Evolutionary conservation across 2,329 filamentous ascomycete genomes (phyloP).

Genomic region (Colletotrichum chlorophyti): DNA sequence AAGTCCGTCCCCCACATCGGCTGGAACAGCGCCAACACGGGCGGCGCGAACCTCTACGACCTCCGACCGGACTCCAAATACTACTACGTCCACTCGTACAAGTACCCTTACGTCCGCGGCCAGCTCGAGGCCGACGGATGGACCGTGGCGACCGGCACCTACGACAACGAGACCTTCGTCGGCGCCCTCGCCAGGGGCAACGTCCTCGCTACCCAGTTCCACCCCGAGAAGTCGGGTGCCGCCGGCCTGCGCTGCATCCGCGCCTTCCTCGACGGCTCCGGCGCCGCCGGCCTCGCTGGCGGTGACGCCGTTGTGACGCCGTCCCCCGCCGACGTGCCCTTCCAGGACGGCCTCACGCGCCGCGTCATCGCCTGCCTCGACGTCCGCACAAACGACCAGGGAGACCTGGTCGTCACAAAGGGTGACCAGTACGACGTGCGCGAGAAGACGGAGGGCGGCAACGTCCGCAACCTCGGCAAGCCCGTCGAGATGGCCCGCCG

Average conservation of each 20-base stretch:
- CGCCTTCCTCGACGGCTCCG: constrained; percentile 82
- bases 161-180: constrained; percentile 88
- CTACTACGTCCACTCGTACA: constrained; percentile 98
- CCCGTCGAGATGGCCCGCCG: constrained; percentile 91
- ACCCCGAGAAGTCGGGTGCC: constrained; percentile 94
- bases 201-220: constrained; percentile 92
- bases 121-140: constrained; percentile 83
- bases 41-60: constrained; percentile 70
- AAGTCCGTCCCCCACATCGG: constrained; percentile 99
- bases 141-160: constrained; percentile 89
- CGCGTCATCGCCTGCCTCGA: constrained; percentile 96
- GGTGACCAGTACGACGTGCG: constrained; percentile 98
- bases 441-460: constrained; percentile 73
- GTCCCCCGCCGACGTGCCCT: constrained; percentile 30
- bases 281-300: constrained; percentile 55
- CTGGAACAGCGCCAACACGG: constrained; percentile 89
- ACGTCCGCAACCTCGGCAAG: constrained; percentile 92
- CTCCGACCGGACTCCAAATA: constrained; percentile 86
- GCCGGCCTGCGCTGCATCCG: constrained; percentile 85
- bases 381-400: constrained; percentile 91
- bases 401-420: constrained; percentile 96
- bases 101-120: constrained; percentile 75
- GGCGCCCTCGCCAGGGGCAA: constrained; percentile 88
- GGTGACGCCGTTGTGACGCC: constrained; percentile 19
- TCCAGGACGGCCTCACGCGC: constrained; percentile 78